Conservation (phyloP, 768 basidiomycete genomes). For the Russula dissimulans region DNA sequence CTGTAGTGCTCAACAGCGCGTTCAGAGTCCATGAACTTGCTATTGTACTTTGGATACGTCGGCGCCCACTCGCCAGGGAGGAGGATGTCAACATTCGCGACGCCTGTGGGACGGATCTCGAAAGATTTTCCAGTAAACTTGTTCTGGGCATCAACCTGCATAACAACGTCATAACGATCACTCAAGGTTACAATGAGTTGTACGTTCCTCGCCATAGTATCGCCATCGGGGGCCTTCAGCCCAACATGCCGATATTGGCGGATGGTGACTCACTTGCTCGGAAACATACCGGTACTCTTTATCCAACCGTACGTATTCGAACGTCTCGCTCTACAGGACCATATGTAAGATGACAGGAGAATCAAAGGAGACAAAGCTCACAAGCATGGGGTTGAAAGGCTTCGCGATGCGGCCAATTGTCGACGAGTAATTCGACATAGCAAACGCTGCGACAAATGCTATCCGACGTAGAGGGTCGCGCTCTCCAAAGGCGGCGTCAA, state of each 20-base stretch:
- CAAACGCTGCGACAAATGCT: slow-evolving; percentile 92
- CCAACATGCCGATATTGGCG: slow-evolving; percentile 94
- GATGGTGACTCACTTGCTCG: slow-evolving; percentile 97
- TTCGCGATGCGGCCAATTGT: slow-evolving; percentile 96
- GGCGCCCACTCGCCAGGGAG: slow-evolving; percentile 60
- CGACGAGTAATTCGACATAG: slow-evolving; percentile 96
- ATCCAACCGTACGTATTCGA: slow-evolving; percentile 84
- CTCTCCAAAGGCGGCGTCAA: slow-evolving; percentile 78
- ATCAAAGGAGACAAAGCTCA: slow-evolving; percentile 29
- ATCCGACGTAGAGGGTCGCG: slow-evolving; percentile 70
- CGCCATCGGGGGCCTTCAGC: slow-evolving; percentile 84
- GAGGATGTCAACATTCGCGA: slow-evolving; percentile 79
- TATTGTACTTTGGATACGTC: slow-evolving; percentile 49
- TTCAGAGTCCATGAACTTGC: slow-evolving; percentile 16
- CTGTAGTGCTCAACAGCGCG: slow-evolving; percentile 80
- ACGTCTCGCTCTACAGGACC: slow-evolving; percentile 70
- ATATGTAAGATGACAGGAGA: background rate
- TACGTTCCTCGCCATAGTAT: slow-evolving; percentile 74
- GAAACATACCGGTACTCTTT: slow-evolving; percentile 88
- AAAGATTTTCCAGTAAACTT: slow-evolving; percentile 96
- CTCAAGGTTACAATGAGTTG: background rate
- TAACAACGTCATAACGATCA: background rate
- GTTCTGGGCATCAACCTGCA: slow-evolving; percentile 89
- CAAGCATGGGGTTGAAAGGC: slow-evolving; percentile 94
- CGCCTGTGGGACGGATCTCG: slow-evolving; percentile 92